A percentile compares a stretch with the other conserved stretches of the same genome.
Conservation (phyloP, 2,329 filamentous ascomycete species). For the Aspergillus thermomutatus region DNA sequence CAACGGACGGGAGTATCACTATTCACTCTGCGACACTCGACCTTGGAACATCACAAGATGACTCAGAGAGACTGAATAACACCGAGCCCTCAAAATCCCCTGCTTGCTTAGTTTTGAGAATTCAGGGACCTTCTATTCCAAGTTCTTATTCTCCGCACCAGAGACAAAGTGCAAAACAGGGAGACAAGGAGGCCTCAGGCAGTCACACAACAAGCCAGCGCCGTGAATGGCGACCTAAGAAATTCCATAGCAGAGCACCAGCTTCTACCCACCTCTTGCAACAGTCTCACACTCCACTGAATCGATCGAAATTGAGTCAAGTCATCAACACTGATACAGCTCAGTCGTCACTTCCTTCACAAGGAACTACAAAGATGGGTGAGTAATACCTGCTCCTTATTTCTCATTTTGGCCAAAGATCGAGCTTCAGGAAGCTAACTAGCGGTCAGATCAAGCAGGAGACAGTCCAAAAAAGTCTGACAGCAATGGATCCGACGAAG, state of each 20-base stretch:
- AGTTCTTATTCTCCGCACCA: neutral
- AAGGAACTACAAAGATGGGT: neutral
- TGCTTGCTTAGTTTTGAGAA: neutral
- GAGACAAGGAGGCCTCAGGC: neutral
- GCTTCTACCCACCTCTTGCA: neutral
- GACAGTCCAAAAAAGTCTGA: slow-evolving; percentile 3
- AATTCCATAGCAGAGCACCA: neutral
- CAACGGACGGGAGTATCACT: neutral
- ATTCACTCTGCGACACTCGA: neutral
- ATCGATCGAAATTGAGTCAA: neutral
- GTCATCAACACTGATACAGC: neutral
- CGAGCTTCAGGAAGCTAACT: neutral
- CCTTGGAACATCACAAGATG: neutral
- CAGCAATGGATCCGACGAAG: slow-evolving; percentile 19
- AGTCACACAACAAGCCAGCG: neutral
- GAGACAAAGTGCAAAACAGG: neutral
- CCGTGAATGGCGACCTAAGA: neutral
- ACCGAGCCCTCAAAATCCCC: too few species aligned
- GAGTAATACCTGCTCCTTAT: neutral
- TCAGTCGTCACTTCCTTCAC: neutral
- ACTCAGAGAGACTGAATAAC: neutral
- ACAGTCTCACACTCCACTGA: neutral
- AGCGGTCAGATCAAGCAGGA: neutral
- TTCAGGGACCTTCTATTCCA: neutral
- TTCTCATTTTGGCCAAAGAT: neutral